phyloP scores from a whole-genome alignment of 495 filamentous ascomycete species.

The Aspergillus incahuasiensis region DNA sequence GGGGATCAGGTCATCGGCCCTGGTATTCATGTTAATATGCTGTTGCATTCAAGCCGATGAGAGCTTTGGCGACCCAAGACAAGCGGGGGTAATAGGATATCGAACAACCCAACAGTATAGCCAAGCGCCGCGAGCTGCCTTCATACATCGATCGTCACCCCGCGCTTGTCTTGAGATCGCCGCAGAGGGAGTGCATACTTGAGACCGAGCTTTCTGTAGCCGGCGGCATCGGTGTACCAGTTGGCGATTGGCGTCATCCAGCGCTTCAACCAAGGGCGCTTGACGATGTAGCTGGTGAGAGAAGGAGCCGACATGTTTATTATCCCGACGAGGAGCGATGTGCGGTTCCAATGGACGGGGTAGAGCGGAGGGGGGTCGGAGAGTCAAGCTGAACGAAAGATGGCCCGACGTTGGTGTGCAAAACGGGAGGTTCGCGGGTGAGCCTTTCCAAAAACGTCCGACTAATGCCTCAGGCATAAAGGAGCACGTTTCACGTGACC shows the following conservation, averaged over 20 bases:
- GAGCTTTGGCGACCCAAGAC: slow-evolving; percentile 22
- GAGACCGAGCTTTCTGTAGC: slow-evolving; percentile 90
- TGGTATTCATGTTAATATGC: slow-evolving; percentile 32
- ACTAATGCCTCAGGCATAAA: slow-evolving; percentile 14
- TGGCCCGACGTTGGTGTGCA: slow-evolving; percentile 47
- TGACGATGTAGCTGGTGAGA: slow-evolving; percentile 64
- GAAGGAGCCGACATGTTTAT: slow-evolving; percentile 69
- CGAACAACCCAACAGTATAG: neutral
- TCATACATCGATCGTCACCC: neutral
- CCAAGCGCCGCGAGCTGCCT: neutral
- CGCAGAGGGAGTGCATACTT: slow-evolving; percentile 51
- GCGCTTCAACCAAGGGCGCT: slow-evolving; percentile 77
- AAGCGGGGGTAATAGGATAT: slow-evolving; percentile 4
- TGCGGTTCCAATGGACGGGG: slow-evolving; percentile 27
- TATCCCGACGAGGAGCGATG: slow-evolving; percentile 20
- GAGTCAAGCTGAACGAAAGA: slow-evolving; percentile 37
- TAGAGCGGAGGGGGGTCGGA: slow-evolving; percentile 25
- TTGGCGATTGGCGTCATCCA: slow-evolving; percentile 72
- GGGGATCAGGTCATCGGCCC: slow-evolving; percentile 86
- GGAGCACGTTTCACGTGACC: slow-evolving; percentile 12
- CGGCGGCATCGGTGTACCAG: slow-evolving; percentile 81
- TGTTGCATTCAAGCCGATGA: neutral
- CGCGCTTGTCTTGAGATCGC: slow-evolving; percentile 1
- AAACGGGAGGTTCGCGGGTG: slow-evolving; percentile 38
- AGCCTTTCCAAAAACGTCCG: slow-evolving; percentile 33